Base-by-base conservation (phyloP, 2,329 filamentous ascomycete species). In the Penicillium decumbens region DNA sequence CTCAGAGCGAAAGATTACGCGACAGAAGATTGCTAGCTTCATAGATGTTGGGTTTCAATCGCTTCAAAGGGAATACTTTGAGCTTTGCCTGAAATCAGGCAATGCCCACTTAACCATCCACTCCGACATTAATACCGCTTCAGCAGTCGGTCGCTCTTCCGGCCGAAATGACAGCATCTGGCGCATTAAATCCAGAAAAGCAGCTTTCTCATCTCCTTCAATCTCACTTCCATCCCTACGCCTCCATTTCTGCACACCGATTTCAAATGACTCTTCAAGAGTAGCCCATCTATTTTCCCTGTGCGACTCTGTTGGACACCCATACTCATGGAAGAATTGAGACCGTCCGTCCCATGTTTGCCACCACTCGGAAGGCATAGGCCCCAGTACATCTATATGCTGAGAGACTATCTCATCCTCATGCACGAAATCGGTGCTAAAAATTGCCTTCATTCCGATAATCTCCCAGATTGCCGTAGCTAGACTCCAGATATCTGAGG, bases 101-200 rank as follows among this genome's bases (percentile, higher is more conserved):
- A 63, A 50, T n/a, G 41, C 63, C 67, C 66, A 71, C 32, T 65
- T 68, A 0, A 59, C 52, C 60, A 70, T 68, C 66, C 66, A 71
- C 25, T 68, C 60, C 0, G 64, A 71, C 45, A 44, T 43, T 10
- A 70, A 47, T 2, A 71, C 61, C 37, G 65, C 56, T 9, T 65
- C 52, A 15, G 55, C 59, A 15, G 63, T 64, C 18, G 56, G 54
- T 43, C 68, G 56, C 7, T 66, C 57, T 45, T 65, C 59, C 0
- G 63, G 63, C 10, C 53, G 50, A 23, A 65, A 68, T 30, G 29
- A 43, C 18, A 70, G 48, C 65, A 69, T 70, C 6, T 50, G 47
- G 2, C 59, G 59, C 51, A 70, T 65, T 49, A 70, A 45, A n/a
- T 63, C 61, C 2, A 69, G 45, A 30, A 69, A 50, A 1, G 55